Base-by-base conservation (phyloP, 2,329 filamentous ascomycete genomes). In the Cytospora leucostoma region DNA sequence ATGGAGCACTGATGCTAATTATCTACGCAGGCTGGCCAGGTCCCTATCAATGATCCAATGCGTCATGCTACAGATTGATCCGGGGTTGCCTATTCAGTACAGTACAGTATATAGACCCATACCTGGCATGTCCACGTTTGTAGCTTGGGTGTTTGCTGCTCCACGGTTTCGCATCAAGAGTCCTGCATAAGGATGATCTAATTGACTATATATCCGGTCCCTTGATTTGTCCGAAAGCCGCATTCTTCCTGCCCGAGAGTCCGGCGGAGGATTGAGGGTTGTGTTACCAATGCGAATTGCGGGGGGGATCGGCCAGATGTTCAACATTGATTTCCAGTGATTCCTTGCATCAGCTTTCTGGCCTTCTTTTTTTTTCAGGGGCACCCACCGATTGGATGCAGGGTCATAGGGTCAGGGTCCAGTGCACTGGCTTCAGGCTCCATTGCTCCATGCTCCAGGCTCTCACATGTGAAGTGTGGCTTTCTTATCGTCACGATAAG, bases 401-500 rank as follows among this genome's bases (percentile, higher is more conserved):
- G 40, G 35, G 35, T 37, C 35, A 37, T 13, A 6, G 7, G 27
- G 27, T 27, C 27, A 27, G 35, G 35, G 35, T 37, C 35, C 35
- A 37, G 35, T 13, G 27, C 27, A 27, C 27, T 27, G 27, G 27
- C 27, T 27, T 2, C 4, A 27, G 27, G 27, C 27, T 27, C 27
- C 27, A 27, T 27, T 27, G 27, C 27, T 27, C 27, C 27, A 27
- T 27, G 27, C 27, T 2, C 27, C 2, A 27, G 7, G 15, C 53
- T 53, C 49, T 61, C 59, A 38, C 59, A 61, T 61, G 59, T 61
- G 59, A 55, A 50, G 15, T 50, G 51, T 61, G 51, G 59, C 51
- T 32, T 27, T 27, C 13, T 55, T 32, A 35, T 61, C 51, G 37
- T n/a, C 49, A 27, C 50, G 12, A 12, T 37, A 40, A 52, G 35